phyloP scores from a whole-genome alignment of 2,329 filamentous ascomycete species.

The Amesomyces nigricolor region DNA sequence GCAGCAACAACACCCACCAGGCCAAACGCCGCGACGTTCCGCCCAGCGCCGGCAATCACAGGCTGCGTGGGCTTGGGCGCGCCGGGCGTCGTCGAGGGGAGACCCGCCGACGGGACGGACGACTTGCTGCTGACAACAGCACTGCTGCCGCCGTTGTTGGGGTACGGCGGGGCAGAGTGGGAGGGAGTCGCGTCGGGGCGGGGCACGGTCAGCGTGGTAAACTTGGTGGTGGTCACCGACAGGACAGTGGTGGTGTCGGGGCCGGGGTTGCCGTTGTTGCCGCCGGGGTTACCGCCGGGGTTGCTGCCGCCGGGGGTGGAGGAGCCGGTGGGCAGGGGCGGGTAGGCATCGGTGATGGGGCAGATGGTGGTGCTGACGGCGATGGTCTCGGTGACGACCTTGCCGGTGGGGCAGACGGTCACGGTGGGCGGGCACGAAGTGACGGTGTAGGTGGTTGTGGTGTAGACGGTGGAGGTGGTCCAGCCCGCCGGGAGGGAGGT shows the following conservation, averaged over 20 bases:
- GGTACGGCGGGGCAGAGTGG: too few species aligned
- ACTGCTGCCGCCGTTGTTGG: background rate
- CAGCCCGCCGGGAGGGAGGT: constrained; percentile 23
- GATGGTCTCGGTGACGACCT: constrained; percentile 31
- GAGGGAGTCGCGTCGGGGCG: constrained; percentile 10
- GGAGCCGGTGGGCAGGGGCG: background rate
- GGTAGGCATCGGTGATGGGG: constrained; percentile 20
- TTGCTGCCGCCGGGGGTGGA: background rate
- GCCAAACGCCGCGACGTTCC: constrained; percentile 21
- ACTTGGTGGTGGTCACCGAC: constrained; percentile 15
- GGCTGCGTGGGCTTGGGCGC: constrained; percentile 10
- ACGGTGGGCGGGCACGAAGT: constrained; percentile 30
- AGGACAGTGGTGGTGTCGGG: constrained; percentile 13
- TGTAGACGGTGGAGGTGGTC: constrained; percentile 29
- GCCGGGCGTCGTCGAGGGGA: constrained; percentile 5
- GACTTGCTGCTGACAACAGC: background rate
- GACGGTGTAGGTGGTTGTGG: constrained; percentile 33
- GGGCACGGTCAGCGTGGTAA: constrained; percentile 23
- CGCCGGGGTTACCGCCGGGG: background rate
- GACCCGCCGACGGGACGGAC: constrained; percentile 8
- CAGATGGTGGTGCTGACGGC: constrained; percentile 35
- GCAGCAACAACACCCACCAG: constrained; percentile 19
- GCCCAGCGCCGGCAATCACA: constrained; percentile 24
- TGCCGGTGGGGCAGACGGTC: constrained; percentile 37
- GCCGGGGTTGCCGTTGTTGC: background rate